phyloP scores from a whole-genome alignment of 495 filamentous ascomycete genomes.

The Lepraria neglecta region DNA sequence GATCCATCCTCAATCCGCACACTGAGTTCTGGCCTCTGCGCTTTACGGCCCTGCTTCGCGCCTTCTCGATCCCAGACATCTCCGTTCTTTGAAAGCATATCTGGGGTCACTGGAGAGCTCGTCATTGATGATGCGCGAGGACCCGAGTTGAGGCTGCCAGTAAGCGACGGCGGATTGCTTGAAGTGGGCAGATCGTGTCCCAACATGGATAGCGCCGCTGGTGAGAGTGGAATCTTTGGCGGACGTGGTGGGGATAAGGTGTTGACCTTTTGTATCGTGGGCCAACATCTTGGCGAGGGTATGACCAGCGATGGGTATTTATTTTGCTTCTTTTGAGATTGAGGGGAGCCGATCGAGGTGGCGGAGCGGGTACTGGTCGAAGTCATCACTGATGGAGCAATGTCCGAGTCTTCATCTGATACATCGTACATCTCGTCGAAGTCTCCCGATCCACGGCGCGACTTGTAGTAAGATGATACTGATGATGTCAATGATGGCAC shows the following conservation, averaged over 20 bases:
- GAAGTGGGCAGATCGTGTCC: constrained; percentile 59
- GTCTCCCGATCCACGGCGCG: constrained; percentile 50
- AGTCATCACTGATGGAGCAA: constrained; percentile 37
- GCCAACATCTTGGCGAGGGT: constrained; percentile 56
- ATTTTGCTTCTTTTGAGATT: constrained; percentile 40
- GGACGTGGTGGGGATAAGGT: constrained; percentile 63
- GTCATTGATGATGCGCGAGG: constrained; percentile 59
- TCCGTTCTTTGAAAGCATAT: constrained; percentile 51
- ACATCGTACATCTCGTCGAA: constrained; percentile 86
- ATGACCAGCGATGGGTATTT: constrained; percentile 67
- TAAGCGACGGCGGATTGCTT: constrained; percentile 80
- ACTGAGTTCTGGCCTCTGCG: constrained; percentile 11
- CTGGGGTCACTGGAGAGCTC: constrained; percentile 75
- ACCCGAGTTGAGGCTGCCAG: constrained; percentile 81
- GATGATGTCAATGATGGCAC: constrained; percentile 46
- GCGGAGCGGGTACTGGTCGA: constrained; percentile 39
- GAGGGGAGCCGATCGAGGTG: constrained; percentile 36
- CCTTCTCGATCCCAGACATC: constrained; percentile 37
- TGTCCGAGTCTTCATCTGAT: constrained; percentile 62
- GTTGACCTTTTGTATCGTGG: constrained; percentile 49
- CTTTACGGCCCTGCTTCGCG: constrained; percentile 5
- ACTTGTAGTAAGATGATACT: constrained; percentile 35
- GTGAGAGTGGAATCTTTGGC: constrained; percentile 69
- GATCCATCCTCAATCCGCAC: constrained; percentile 17
- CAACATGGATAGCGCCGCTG: constrained; percentile 62